Percentiles rank a stretch among this genome's conserved stretches.
Evolutionary conservation across 2,329 filamentous ascomycete species (phyloP).

Genomic region (Elsinoe arachidis): DNA sequence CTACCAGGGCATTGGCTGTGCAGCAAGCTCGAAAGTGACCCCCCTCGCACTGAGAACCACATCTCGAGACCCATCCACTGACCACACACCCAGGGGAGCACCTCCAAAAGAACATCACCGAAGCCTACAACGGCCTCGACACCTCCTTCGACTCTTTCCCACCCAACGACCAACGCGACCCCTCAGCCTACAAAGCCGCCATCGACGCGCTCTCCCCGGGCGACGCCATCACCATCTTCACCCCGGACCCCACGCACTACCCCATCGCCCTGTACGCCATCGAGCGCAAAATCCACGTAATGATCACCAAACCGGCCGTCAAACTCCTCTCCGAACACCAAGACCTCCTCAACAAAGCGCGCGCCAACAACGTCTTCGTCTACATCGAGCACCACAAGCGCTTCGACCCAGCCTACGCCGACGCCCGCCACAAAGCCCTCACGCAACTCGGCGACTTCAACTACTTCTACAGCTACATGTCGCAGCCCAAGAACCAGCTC

Average conservation of each 20-base stretch:
- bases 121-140: constrained; percentile 83
- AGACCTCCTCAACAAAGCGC: constrained; percentile 61
- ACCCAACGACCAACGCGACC: constrained; percentile 61
- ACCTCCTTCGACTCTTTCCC: constrained; percentile 78
- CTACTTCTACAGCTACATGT: constrained; percentile 98
- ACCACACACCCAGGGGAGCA: constrained; percentile 54
- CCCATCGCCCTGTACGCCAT: constrained; percentile 90
- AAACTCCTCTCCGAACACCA: constrained; percentile 76
- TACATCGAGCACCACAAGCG: constrained; percentile 97
- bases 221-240: constrained; percentile 93
- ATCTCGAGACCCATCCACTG: not conserved
- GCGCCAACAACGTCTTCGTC: constrained; percentile 72
- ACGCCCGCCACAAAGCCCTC: constrained; percentile 68
- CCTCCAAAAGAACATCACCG: constrained; percentile 75
- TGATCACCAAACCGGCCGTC: constrained; percentile 90
- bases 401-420: constrained; percentile 85
- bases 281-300: constrained; percentile 75
- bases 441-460: constrained; percentile 79
- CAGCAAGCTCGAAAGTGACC: not conserved
- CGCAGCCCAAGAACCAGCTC: constrained; percentile 80
- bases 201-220: constrained; percentile 75
- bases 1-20: not conserved
- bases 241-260: constrained; percentile 85
- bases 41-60: too few species aligned
- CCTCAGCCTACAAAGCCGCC: constrained; percentile 77